Evolutionary conservation across 176 grass and related monocot species (phyloP), one percentile per base, ranked within the genome.

Genomic region (Canna indica): DNA sequence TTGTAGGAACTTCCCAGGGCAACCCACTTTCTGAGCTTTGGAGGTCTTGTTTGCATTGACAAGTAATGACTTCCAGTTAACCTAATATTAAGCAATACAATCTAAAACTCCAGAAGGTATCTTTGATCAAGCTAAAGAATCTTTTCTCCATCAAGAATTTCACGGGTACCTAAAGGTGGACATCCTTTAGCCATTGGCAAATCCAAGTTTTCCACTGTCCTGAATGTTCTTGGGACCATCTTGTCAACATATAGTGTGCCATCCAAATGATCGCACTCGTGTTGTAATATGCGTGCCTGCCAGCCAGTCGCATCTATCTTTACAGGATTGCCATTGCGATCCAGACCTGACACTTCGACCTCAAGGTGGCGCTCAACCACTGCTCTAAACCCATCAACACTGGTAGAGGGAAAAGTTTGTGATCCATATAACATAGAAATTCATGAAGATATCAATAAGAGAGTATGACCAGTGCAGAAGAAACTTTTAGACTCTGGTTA

Each of bases 221-320:
- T 90, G 64, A 97, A 93, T 79, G 94, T 92, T 65, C 80, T 97
- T 7, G 86, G 84, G 18, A 90, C 50, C 86, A 97, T 97, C 72
- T 90, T 97, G 64, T 97, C 89, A 73, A 97, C 89, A 75, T 92
- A 97, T 11, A 97, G 54, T 12, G 75, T 90, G 66, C 94, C 94
- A 58, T 97, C 86, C 31, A 93, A 89, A 76, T 97, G 94, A 85
- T 97, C 89, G 24, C 86, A 93, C 76, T 97, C 94, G 3, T 97
- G 94, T 66, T 97, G 94, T 64, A 93, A 75, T 34, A 97, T 97
- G 32, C 94, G 94, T 56, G 86, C 89, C 36, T 93, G 86, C 94
- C 94, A 97, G 41, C 94, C 94, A 62, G 74, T 83, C 63, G 94
- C 89, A 30, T 90, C 80, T 28, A 93, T 59, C 76, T 92, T 92